Percentiles rank a stretch among this genome's conserved stretches.
phyloP scores from a whole-genome alignment of 768 basidiomycete genomes.

The Dioszegia hungarica region DNA sequence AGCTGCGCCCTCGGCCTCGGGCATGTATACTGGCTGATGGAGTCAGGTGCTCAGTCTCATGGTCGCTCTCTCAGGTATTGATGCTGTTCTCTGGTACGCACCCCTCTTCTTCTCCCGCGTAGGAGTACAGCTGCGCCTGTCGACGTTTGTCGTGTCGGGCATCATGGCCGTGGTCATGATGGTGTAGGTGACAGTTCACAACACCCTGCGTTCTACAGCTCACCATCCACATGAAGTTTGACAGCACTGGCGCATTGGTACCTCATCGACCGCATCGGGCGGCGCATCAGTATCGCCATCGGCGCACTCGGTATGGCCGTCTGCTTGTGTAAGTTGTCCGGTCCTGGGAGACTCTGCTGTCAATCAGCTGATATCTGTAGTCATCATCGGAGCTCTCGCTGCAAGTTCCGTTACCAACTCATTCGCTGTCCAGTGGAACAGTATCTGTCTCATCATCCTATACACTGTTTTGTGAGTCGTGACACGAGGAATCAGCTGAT shows the following conservation, averaged over 20 bases:
- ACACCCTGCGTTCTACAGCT: neutral
- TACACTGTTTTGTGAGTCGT: neutral
- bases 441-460: neutral
- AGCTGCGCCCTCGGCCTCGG: too few relatives aligned
- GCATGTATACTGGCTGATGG: too few relatives aligned
- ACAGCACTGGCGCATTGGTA: neutral
- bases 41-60: slow-evolving; percentile 11
- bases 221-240: neutral
- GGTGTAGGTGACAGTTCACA: slow-evolving; percentile 11
- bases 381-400: neutral
- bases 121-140: slow-evolving; percentile 7
- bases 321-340: neutral
- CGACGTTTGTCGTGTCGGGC: slow-evolving; percentile 9
- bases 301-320: neutral
- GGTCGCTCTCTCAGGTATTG: slow-evolving; percentile 17
- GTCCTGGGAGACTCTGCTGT: neutral
- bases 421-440: neutral
- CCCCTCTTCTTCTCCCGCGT: slow-evolving; percentile 11
- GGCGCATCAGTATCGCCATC: neutral
- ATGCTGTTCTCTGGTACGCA: slow-evolving; percentile 18
- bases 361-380: neutral
- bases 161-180: slow-evolving; percentile 12
- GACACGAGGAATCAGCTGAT: neutral
- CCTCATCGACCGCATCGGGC: neutral
- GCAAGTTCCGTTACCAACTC: neutral